Conservation (phyloP, 1,139 yeast species). For the Dujonia santamariae region DNA sequence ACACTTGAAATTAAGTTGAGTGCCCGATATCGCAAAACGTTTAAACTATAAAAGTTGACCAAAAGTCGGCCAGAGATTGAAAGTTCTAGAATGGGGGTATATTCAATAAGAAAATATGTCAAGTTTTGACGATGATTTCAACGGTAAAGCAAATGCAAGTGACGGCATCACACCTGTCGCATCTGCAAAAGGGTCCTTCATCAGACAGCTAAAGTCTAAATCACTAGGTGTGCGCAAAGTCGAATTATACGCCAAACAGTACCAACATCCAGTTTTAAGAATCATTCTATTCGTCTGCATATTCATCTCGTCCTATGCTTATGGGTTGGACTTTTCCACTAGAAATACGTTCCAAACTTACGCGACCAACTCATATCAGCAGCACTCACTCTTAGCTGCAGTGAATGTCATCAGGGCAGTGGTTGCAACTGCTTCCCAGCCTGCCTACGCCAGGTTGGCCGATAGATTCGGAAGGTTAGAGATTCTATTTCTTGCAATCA, state of each 20-base stretch:
- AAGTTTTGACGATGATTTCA: no score
- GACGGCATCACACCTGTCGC: no score
- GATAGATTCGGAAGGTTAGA: conserved; percentile 71
- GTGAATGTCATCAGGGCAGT: conserved; percentile 54
- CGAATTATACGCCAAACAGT: conserved; percentile 39
- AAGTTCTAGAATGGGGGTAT: no score
- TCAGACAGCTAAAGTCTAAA: conserved; percentile 1
- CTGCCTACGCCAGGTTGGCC: conserved; percentile 64
- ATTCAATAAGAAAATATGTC: no score
- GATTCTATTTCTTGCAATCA: conserved; percentile 48
- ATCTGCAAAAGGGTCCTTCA: no score
- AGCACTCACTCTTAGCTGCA: conserved; percentile 63
- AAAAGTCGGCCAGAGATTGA: no score
- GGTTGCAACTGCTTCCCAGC: conserved; percentile 45
- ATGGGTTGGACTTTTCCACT: conserved; percentile 60
- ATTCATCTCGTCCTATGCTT: conserved; percentile 61
- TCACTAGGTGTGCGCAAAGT: conserved; percentile 35
- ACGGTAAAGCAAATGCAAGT: no score
- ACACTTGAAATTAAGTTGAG: no score
- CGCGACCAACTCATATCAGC: conserved; percentile 55
- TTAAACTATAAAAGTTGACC: no score
- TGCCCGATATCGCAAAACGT: no score
- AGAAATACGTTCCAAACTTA: conserved; percentile 47
- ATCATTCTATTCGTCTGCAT: conserved; percentile 45
- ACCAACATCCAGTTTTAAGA: conserved; percentile 18